phyloP scores from a whole-genome alignment of 2,329 filamentous ascomycete species.

The Lasiodiplodia hormozganensis region DNA sequence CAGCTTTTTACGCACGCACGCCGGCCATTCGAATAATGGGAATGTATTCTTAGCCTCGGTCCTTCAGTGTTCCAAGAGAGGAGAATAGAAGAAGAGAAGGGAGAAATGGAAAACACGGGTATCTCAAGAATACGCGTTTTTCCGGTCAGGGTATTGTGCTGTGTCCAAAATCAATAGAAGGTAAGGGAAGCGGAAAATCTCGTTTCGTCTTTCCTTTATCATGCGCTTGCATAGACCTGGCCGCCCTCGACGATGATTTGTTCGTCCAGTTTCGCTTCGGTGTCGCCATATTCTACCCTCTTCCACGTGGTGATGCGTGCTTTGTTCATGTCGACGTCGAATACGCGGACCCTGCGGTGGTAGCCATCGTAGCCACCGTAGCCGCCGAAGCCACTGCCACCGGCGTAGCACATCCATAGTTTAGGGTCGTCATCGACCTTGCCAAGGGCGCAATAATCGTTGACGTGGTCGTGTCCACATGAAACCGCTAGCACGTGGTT shows the following conservation, averaged over 20 bases:
- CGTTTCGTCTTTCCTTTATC: neutral
- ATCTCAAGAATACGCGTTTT: constrained; percentile 25
- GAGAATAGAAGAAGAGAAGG: neutral
- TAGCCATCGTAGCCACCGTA: constrained; percentile 92
- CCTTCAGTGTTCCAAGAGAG: constrained; percentile 14
- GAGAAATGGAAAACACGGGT: constrained; percentile 1
- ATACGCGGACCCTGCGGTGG: constrained; percentile 82
- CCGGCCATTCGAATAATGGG: neutral
- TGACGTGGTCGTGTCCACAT: constrained; percentile 95
- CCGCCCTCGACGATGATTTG: constrained; percentile 68
- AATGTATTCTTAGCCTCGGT: neutral
- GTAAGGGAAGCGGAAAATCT: neutral
- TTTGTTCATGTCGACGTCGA: constrained; percentile 91
- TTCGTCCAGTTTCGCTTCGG: constrained; percentile 61
- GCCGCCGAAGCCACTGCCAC: constrained; percentile 89
- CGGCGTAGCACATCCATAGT: constrained; percentile 98
- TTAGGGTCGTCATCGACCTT: constrained; percentile 58
- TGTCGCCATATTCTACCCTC: constrained; percentile 73
- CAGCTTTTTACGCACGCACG: neutral
- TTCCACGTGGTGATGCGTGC: constrained; percentile 93
- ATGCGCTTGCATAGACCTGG: constrained; percentile 44
- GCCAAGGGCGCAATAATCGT: constrained; percentile 87
- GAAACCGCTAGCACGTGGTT: constrained; percentile 86
- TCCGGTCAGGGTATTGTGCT: constrained; percentile 15
- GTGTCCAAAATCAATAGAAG: constrained; percentile 20